Base-by-base conservation (phyloP, 108 stramenopile species). In the Nitzschia sp. region DNA sequence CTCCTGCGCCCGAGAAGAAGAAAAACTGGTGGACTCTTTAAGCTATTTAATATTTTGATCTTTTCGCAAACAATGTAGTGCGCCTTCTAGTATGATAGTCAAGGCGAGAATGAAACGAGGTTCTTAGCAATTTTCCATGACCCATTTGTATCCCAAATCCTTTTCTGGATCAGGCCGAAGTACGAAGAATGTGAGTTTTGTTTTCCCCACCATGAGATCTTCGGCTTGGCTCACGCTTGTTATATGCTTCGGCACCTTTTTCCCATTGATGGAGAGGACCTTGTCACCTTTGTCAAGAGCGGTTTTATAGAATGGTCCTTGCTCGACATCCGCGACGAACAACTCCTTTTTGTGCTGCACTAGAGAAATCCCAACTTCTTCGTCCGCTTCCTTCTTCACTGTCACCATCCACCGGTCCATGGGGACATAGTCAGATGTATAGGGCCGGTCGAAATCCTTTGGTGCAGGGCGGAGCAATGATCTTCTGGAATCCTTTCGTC, bases 11-110 rank as follows among this genome's bases (percentile, higher is more conserved):
- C 17, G 75, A 74, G 19, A 83, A 88, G 86, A 73, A 75, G 54
- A 92, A 77, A 66, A 94, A 94, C 76, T 91, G 86, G 84, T 94
- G 93, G 93, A 94, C 93, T 72, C 76, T 94, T 54, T 73, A 73
- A 73, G 46, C 28, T 15, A 65, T 45, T 2, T 65, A 26, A 6
- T 46, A 46, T 27, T 15, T 29, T 59, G 32, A n/a, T 54, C 19
- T 54, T 54, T 13, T 42, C 38, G 6, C 38, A 42, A 42, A 6
- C 6, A 42, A 42, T n/a, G n/a, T n/a, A n/a, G n/a, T n/a, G n/a
- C n/a, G n/a, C n/a, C n/a, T n/a, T n/a, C n/a, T n/a, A n/a, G n/a
- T n/a, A n/a, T n/a, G n/a, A n/a, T n/a, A n/a, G n/a, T n/a, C n/a
- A n/a, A n/a, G n/a, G n/a, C n/a, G n/a, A n/a, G 38, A 8, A 42